Percentiles rank a stretch among this genome's conserved stretches.
phyloP scores from a whole-genome alignment of 2,329 filamentous ascomycete species.

The Colletotrichum sublineola region DNA sequence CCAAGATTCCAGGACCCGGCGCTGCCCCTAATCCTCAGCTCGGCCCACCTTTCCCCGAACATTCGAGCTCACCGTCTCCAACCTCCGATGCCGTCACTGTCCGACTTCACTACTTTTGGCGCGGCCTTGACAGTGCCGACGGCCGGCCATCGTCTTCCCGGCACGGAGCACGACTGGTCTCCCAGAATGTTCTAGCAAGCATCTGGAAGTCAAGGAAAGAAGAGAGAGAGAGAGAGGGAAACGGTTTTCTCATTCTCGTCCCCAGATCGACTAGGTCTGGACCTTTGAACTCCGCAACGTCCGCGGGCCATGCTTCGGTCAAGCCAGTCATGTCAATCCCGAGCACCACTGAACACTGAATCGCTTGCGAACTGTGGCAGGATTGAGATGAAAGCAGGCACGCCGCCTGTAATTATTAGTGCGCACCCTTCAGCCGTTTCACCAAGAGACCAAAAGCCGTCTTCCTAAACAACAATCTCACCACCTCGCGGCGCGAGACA shows the following conservation, averaged over 20 bases:
- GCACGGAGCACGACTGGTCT: slow-evolving; percentile 18
- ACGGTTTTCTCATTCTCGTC: slow-evolving; percentile 2
- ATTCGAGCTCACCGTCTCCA: slow-evolving; percentile 31
- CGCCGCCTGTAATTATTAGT: neutral
- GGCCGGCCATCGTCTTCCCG: neutral
- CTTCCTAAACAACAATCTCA: neutral
- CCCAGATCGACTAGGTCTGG: slow-evolving; percentile 25
- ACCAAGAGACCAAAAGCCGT: neutral
- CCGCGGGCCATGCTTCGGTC: slow-evolving; percentile 6
- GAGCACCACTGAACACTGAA: neutral
- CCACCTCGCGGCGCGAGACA: slow-evolving; percentile 17
- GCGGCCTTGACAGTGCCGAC: slow-evolving; percentile 20
- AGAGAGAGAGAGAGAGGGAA: too few species aligned
- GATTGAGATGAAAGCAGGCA: neutral
- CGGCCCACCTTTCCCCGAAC: slow-evolving; percentile 36
- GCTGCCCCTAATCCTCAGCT: slow-evolving; percentile 33
- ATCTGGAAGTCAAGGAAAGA: neutral
- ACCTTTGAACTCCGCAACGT: slow-evolving; percentile 24
- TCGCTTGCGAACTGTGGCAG: slow-evolving; percentile 2
- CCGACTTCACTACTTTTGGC: slow-evolving; percentile 26
- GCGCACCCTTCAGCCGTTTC: slow-evolving; percentile 19
- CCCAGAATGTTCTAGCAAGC: neutral
- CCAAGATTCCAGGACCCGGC: slow-evolving; percentile 33
- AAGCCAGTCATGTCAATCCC: slow-evolving; percentile 13
- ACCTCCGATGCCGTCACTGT: slow-evolving; percentile 35